A percentile compares a stretch with the other conserved stretches of the same genome.
phyloP scores from a whole-genome alignment of 352 stramenopile genomes.

The Pythium grandisporangium region DNA sequence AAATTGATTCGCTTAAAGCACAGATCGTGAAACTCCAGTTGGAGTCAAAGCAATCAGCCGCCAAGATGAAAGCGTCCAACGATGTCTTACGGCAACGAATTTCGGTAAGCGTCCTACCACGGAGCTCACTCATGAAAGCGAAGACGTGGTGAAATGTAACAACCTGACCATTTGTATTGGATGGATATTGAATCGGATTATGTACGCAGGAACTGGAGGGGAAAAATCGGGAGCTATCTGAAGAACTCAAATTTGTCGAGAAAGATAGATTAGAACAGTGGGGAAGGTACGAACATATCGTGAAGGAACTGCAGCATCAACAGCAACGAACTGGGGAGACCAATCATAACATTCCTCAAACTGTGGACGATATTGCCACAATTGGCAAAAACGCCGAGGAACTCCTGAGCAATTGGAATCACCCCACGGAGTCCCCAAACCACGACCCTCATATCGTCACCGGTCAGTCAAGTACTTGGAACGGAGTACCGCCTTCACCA shows the following conservation, averaged over 20 bases:
- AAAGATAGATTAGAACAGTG: conserved; percentile 67
- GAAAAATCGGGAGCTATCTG: conserved; percentile 55
- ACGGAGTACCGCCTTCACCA: no score
- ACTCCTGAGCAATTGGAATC: conserved; percentile 2
- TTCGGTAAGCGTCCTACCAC: conserved; percentile 21
- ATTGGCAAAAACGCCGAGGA: conserved; percentile 9
- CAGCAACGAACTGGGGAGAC: conserved; percentile 8
- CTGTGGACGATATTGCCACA: conserved; percentile 6
- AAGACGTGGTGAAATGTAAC: no score
- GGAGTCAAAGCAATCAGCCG: conserved; percentile 23
- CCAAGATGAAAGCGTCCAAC: conserved; percentile 58
- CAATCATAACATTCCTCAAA: not conserved
- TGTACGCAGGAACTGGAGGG: conserved; percentile 63
- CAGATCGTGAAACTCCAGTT: conserved; percentile 79
- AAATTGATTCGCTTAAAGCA: conserved; percentile 71
- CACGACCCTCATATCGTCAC: no score
- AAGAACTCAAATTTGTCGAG: conserved; percentile 78
- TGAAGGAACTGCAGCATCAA: conserved; percentile 34
- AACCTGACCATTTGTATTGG: no score
- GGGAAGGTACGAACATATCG: conserved; percentile 46
- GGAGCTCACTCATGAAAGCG: no score
- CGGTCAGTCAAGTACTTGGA: no score
- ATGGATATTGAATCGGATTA: no score
- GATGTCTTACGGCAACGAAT: conserved; percentile 62
- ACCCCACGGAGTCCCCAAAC: no score